Percentiles rank a stretch among this genome's conserved stretches.
Evolutionary conservation across 371 early-diverging fungal genomes (phyloP).

Genomic region (Coemansia sp.): DNA sequence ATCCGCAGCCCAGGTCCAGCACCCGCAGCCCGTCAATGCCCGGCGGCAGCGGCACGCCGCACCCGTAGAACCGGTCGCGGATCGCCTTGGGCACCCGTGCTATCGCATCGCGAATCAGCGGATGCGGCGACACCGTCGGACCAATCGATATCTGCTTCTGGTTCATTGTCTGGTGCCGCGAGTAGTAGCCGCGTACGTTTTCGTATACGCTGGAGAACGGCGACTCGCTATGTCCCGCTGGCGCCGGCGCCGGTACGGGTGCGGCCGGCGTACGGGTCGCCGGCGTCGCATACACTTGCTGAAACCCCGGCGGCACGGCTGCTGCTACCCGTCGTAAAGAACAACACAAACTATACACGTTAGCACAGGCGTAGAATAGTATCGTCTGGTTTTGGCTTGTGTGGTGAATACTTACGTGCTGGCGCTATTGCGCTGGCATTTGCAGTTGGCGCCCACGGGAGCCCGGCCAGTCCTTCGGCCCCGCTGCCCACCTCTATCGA

Average conservation of each 20-base stretch:
- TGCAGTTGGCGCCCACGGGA: constrained; percentile 35
- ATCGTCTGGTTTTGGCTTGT: background rate
- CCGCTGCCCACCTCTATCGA: constrained; percentile 32
- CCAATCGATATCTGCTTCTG: constrained; percentile 42
- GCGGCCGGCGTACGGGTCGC: constrained; percentile 4
- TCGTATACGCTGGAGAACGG: constrained; percentile 42
- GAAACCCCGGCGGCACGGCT: constrained; percentile 8
- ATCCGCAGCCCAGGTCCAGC: constrained; percentile 55
- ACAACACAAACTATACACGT: no score
- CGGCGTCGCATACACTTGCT: constrained; percentile 12
- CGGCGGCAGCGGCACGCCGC: constrained; percentile 54
- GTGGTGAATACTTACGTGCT: constrained; percentile 21
- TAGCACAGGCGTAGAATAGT: no score
- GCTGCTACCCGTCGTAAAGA: constrained; percentile 5
- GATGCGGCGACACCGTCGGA: constrained; percentile 48
- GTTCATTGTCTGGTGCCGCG: constrained; percentile 40
- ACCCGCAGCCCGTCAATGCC: constrained; percentile 56
- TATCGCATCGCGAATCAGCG: constrained; percentile 48
- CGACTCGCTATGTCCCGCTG: constrained; percentile 10
- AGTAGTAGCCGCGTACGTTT: constrained; percentile 51
- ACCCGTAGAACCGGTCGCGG: constrained; percentile 53
- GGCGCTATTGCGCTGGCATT: constrained; percentile 32
- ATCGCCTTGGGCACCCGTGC: constrained; percentile 43
- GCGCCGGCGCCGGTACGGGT: background rate
- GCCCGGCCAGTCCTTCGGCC: constrained; percentile 39